Evolutionary conservation across 1,139 yeast species (phyloP).

Genomic region (Blastobotrys arbuscula): DNA sequence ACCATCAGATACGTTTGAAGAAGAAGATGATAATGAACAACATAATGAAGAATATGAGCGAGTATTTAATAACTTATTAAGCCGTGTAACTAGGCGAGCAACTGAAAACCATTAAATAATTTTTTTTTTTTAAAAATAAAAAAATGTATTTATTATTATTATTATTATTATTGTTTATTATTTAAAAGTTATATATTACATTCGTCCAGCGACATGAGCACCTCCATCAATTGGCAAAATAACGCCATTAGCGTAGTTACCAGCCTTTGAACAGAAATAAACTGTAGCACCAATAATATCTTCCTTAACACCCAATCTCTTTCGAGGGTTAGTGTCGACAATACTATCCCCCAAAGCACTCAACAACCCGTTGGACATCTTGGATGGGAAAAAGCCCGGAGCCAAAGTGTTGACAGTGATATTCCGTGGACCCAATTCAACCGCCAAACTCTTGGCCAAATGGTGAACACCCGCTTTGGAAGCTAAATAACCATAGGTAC

Average conservation of each 20-base stretch:
- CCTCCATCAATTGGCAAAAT: constrained; percentile 78
- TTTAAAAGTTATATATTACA: constrained; percentile 1
- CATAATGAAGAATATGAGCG: constrained; percentile 8
- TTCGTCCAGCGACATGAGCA: constrained; percentile 26
- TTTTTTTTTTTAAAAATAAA: neutral
- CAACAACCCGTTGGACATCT: constrained; percentile 67
- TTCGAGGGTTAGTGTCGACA: constrained; percentile 50
- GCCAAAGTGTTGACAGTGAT: constrained; percentile 65
- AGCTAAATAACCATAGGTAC: constrained; percentile 66
- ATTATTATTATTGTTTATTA: neutral
- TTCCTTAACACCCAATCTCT: constrained; percentile 56
- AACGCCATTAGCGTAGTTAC: constrained; percentile 63
- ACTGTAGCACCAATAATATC: constrained; percentile 58
- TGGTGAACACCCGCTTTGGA: constrained; percentile 77
- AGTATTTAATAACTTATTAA: constrained; percentile 1
- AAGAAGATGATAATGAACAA: constrained; percentile 6
- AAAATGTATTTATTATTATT: neutral
- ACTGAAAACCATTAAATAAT: neutral
- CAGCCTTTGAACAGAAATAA: constrained; percentile 54
- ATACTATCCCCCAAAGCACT: constrained; percentile 46
- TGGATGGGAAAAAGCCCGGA: constrained; percentile 75
- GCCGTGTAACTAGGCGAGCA: constrained; percentile 1
- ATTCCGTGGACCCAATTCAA: constrained; percentile 60
- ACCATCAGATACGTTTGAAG: neutral
- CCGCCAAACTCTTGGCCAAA: constrained; percentile 57